Conservation (phyloP, 2,329 filamentous ascomycete genomes). For the Apiospora phragmitis region DNA sequence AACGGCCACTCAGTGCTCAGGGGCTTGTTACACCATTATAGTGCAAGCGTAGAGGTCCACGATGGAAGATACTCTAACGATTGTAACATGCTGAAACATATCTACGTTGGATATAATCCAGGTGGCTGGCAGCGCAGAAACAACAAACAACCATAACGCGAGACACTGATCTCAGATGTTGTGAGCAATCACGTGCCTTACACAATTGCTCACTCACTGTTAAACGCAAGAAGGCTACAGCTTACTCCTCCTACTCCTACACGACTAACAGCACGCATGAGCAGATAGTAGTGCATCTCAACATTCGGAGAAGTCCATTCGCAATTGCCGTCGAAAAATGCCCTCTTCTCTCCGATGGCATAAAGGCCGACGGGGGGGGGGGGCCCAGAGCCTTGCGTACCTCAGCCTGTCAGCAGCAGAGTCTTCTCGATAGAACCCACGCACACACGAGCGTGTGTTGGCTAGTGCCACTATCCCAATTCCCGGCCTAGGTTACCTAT, state of each 20-base stretch:
- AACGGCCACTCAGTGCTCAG: neutral
- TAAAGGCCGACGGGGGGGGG: neutral
- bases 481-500: neutral
- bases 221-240: neutral
- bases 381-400: neutral
- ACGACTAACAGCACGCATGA: neutral
- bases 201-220: neutral
- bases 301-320: neutral
- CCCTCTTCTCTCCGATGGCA: neutral
- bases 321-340: neutral
- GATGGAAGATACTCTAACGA: neutral
- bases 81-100: conserved; percentile 5
- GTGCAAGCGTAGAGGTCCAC: neutral
- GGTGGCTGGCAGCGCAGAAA: neutral
- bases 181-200: neutral
- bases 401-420: neutral
- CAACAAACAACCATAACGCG: neutral
- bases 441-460: neutral
- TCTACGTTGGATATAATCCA: neutral
- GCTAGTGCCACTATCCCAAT: neutral
- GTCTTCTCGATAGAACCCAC: neutral
- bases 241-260: neutral
- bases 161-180: neutral
- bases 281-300: neutral
- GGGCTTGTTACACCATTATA: neutral